Percentiles rank a stretch among this genome's conserved stretches.
Conservation (phyloP, 2,329 filamentous ascomycete species). For the Curvularia verruculosa region DNA sequence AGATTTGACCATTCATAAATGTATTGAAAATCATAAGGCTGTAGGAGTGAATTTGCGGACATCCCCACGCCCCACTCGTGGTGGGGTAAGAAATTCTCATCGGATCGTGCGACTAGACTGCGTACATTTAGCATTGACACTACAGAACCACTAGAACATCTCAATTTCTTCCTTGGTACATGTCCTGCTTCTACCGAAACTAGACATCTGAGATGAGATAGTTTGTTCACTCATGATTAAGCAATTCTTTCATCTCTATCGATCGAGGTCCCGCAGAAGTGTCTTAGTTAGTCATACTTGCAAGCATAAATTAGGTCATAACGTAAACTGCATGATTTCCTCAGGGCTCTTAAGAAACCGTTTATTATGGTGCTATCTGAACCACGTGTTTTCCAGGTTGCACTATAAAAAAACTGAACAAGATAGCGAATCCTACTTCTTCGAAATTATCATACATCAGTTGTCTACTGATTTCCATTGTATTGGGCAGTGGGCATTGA, state of each 20-base stretch:
- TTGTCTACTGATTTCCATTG: neutral
- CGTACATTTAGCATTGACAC: neutral
- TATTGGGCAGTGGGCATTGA: slow-evolving; percentile 1
- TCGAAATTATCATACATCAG: neutral
- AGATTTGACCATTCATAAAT: neutral
- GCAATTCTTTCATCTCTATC: too few species aligned
- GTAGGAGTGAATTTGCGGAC: neutral
- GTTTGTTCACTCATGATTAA: neutral
- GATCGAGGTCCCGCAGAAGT: neutral
- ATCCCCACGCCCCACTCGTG: neutral
- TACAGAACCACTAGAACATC: neutral
- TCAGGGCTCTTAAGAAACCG: neutral
- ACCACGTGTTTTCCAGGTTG: neutral
- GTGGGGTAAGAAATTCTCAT: neutral
- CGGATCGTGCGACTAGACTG: neutral
- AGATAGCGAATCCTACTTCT: neutral
- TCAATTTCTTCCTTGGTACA: too few species aligned
- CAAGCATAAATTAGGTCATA: too few species aligned
- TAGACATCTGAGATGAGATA: neutral
- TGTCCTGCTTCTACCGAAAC: neutral
- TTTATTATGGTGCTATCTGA: neutral
- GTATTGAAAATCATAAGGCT: too few species aligned
- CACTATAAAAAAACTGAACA: neutral
- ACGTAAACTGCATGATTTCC: too few species aligned
- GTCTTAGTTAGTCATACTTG: too few species aligned